These are phyloP conservation scores for Boletellus ananas DNA, from an alignment of 768 basidiomycete species.

Conservation along the genomic window DNA sequence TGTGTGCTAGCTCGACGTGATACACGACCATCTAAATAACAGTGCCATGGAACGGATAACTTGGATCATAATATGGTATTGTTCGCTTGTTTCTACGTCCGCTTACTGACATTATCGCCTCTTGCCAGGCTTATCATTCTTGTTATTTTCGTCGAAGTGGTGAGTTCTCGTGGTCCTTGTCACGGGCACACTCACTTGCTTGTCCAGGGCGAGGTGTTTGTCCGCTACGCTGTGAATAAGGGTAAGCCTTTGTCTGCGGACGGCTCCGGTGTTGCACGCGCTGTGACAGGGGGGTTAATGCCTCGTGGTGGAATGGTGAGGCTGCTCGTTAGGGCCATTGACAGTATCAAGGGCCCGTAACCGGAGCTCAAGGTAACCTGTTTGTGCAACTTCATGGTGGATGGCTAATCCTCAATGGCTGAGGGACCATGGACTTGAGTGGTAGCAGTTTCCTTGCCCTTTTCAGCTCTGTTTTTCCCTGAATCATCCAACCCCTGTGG, in stretches of 20 bases:
- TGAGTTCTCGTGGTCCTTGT: conserved; percentile 30
- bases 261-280: neutral
- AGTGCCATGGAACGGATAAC: conserved; percentile 90
- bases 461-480: neutral
- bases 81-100: conserved; percentile 41
- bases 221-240: conserved; percentile 64
- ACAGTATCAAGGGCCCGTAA: conserved; percentile 12
- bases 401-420: neutral
- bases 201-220: conserved; percentile 72
- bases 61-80: conserved; percentile 65
- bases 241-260: neutral
- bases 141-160: conserved; percentile 85
- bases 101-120: conserved; percentile 21
- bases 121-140: conserved; percentile 77
- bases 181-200: neutral
- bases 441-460: neutral
- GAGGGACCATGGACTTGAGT: neutral
- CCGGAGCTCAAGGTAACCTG: neutral
- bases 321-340: conserved; percentile 16
- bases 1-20: conserved; percentile 70
- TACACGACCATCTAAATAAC: conserved; percentile 91
- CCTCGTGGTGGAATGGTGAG: conserved; percentile 25
- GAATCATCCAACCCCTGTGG: neutral
- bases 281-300: conserved; percentile 14
- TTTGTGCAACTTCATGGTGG: neutral